Evolutionary conservation across 768 basidiomycete genomes (phyloP), one percentile per base, ranked within the genome.

Genomic region (Trametes punicea): DNA sequence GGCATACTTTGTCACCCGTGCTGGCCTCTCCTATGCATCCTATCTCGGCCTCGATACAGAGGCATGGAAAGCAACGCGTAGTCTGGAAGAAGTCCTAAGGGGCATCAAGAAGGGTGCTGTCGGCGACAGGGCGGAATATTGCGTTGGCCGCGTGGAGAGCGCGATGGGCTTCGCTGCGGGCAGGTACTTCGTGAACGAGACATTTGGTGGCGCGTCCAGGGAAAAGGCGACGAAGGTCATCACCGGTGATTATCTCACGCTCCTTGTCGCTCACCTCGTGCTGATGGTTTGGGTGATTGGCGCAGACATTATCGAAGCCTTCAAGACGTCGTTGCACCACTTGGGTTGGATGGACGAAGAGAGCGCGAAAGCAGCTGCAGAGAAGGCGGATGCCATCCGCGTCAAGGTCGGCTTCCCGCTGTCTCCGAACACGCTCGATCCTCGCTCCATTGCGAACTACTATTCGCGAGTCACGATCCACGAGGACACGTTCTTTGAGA

Each of bases 401-500:
- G 81, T 93, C 69, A 96, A 98, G 77, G 90, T 99, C 59, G 97
- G 97, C 55, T 98, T 86, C 72, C 96, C 97, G 1, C 65, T 87
- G 10, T 91, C 84, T 2, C 97, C 97, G 1, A 80, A 98, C 69
- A 94, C 90, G 1, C 76, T 75, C 16, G 76, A 84, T 65, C 78
- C 93, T 34, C 71, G 71, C 23, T 85, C 90, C 8, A 80, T 98
- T 40, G 75, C 79, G 26, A 73, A 66, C 36, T 98, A 93, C 72
- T 98, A 98, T 67, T 70, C 72, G 9, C 71, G 72, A n/a, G 81
- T 92, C 41, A 80, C 82, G 45, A 76, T 94, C 42, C 73, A 84
- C 57, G 72, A 80, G 30, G 74, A 81, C 55, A 82, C 82, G 49
- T 97, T 93, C 76, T 93, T 98, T 63, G 86, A 85, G 33, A 96